These are phyloP conservation scores for Chrysanthemum makinoi DNA, from an alignment of 129 eudicot species.

Conservation along the genomic window DNA sequence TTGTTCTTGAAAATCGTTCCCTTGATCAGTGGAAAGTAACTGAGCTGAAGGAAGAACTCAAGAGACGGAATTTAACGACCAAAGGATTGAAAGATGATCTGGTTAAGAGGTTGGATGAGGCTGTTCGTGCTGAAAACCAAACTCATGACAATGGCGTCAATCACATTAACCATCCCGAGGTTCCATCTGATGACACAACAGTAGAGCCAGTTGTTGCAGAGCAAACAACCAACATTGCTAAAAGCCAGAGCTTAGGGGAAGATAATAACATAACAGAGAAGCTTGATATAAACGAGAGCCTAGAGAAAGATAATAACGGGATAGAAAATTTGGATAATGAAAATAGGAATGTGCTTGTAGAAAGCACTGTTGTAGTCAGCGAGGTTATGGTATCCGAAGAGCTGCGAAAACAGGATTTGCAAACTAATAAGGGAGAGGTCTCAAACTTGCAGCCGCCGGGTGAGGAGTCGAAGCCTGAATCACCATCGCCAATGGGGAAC, in stretches of 20 bases:
- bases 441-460: slow-evolving; percentile 28
- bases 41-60: slow-evolving; percentile 88
- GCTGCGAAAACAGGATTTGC: slow-evolving; percentile 29
- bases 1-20: slow-evolving; percentile 54
- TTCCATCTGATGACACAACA: slow-evolving; percentile 27
- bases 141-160: slow-evolving; percentile 31
- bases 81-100: slow-evolving; percentile 81
- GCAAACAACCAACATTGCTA: neutral
- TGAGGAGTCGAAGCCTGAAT: slow-evolving; percentile 33
- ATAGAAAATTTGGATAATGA: slow-evolving; percentile 25
- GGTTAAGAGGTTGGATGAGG: slow-evolving; percentile 67
- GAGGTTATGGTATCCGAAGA: slow-evolving; percentile 37
- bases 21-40: slow-evolving; percentile 92
- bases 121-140: slow-evolving; percentile 49
- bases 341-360: neutral
- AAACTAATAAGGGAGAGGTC: slow-evolving; percentile 18
- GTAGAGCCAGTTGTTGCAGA: no score
- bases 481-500: slow-evolving; percentile 22
- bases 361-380: slow-evolving; percentile 16
- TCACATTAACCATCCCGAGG: slow-evolving; percentile 25
- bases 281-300: neutral
- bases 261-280: neutral
- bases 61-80: slow-evolving; percentile 53
- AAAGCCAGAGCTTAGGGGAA: slow-evolving; percentile 6
- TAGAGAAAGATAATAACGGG: slow-evolving; percentile 14